Evolutionary conservation across 352 stramenopile species (phyloP).

Genomic region (Stramenopiles sp.): DNA sequence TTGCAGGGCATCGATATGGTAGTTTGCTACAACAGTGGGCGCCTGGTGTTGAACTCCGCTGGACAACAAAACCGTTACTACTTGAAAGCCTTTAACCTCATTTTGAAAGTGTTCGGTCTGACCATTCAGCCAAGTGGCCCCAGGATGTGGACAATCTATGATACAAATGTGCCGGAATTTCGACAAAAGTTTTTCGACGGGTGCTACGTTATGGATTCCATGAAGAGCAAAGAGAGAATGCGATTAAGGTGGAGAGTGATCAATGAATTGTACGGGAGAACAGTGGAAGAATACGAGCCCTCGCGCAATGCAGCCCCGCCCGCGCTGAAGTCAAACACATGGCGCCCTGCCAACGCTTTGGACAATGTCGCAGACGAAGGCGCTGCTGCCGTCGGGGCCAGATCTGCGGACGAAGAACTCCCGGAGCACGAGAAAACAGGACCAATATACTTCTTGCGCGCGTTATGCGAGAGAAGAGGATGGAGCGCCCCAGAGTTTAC

Average conservation of each 20-base stretch:
- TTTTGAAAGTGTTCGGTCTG: neutral
- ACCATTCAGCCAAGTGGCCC: neutral
- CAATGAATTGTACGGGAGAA: neutral
- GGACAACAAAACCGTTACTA: neutral
- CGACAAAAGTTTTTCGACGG: neutral
- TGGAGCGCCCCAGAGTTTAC: neutral
- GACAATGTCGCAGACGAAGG: neutral
- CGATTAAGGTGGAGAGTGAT: neutral
- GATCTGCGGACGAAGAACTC: neutral
- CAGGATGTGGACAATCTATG: neutral
- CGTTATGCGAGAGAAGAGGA: neutral
- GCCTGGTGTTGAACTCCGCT: neutral
- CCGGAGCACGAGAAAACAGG: neutral
- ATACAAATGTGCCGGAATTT: neutral
- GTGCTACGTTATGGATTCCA: neutral
- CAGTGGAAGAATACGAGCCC: too few relatives aligned
- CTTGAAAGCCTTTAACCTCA: neutral
- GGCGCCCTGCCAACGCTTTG: neutral
- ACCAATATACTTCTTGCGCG: neutral
- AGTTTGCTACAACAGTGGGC: neutral
- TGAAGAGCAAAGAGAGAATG: neutral
- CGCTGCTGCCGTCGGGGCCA: too few relatives aligned
- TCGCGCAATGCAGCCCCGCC: neutral
- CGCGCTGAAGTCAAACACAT: neutral
- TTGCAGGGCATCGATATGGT: neutral